Base-by-base conservation (phyloP, 495 filamentous ascomycete genomes). In the Hypoxylon cercidicola region DNA sequence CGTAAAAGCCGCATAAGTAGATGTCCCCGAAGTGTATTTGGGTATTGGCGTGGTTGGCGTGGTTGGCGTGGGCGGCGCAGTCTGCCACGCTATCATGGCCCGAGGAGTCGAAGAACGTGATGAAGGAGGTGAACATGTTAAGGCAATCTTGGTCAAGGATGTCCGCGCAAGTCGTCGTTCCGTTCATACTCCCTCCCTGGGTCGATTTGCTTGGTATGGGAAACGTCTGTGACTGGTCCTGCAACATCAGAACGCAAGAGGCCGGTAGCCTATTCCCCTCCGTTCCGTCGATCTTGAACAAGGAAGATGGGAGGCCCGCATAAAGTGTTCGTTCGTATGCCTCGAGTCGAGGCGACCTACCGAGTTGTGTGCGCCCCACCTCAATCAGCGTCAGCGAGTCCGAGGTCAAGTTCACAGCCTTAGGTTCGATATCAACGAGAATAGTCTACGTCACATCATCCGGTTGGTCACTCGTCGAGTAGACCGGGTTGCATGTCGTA, bases 141-240 rank as follows among this genome's bases (percentile, higher is more conserved):
- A 37, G 34, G 13, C 34, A 37, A 37, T 37, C 34, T 37, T 37
- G 34, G 11, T 37, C 34, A 37, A 37, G 34, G 34, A 37, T 37
- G 34, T 9, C 34, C 11, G 8, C 34, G 34, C 34, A 37, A n/a
- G 3, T 37, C 34, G 34, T 37, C 11, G 34, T 37, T 37, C 34
- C 34, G 34, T 37, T 37, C 34, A 37, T 37, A 37, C 11, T 37
- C 11, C 34, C 34, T 4, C 11, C 34, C 34, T 9, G 34, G 8
- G 4, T 12, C 34, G 34, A 37, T 37, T 37, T 9, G 34, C 11
- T 37, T 9, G 34, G 34, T 2, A 37, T n/a, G 34, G 34, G 34
- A 12, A 37, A 37, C 34, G 34, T 37, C 34, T 37, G 34, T n/a
- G 34, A 37, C 13, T 37, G 34, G 11, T 37, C 3, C 34, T 37